Evolutionary conservation across 805 yeast species (phyloP).

Genomic region (Pichia deserticola): DNA sequence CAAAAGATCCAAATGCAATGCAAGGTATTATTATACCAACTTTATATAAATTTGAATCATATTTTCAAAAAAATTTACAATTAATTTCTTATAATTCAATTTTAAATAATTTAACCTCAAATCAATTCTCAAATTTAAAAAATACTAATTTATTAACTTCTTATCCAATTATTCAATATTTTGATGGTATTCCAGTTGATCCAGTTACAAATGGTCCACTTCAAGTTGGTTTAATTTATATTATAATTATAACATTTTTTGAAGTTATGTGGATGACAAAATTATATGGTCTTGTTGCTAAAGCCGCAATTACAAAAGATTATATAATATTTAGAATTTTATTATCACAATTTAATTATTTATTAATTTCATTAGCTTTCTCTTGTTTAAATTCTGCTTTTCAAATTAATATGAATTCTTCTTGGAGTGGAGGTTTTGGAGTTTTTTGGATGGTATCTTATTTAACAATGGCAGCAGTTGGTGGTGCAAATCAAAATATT

Average conservation of each 20-base stretch:
- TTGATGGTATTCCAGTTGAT: constrained; percentile 17
- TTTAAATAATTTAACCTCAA: constrained; percentile 22
- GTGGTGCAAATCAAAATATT: constrained; percentile 64
- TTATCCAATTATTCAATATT: constrained; percentile 15
- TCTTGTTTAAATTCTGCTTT: constrained; percentile 59
- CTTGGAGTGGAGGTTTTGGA: constrained; percentile 63
- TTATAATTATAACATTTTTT: constrained; percentile 67
- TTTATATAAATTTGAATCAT: constrained; percentile 30
- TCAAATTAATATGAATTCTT: constrained; percentile 49
- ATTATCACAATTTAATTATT: constrained; percentile 44
- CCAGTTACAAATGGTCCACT: constrained; percentile 57
- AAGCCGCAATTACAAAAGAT: constrained; percentile 34
- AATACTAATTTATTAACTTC: constrained; percentile 14
- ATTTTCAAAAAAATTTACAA: constrained; percentile 19
- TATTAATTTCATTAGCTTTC: constrained; percentile 51
- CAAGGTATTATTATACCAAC: constrained; percentile 37
- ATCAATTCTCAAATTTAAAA: constrained; percentile 18
- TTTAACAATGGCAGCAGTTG: constrained; percentile 68
- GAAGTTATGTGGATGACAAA: constrained; percentile 54
- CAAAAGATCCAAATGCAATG: constrained; percentile 52
- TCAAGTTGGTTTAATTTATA: constrained; percentile 69
- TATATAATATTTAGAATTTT: constrained; percentile 47
- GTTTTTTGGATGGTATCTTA: constrained; percentile 66
- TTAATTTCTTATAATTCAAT: constrained; percentile 20
- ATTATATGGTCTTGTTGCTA: constrained; percentile 43